A percentile compares a stretch with the other conserved stretches of the same genome.
Evolutionary conservation across 202 grass and related monocot genomes (phyloP).

Genomic region (Hordeum pubiflorum): DNA sequence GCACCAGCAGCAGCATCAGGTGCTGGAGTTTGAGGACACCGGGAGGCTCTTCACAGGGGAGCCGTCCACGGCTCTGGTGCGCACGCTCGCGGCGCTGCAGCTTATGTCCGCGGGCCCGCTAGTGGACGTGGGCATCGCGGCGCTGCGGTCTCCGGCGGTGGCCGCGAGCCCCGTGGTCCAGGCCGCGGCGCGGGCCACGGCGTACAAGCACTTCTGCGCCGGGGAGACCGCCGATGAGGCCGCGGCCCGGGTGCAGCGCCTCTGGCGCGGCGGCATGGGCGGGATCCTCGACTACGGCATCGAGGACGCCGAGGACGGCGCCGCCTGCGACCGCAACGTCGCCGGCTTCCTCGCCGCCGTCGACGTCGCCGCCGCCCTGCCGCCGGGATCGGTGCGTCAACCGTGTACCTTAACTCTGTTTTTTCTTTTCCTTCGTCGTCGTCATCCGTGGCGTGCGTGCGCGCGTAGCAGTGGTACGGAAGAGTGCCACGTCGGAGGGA

Average conservation of each 20-base stretch:
- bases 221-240: conserved; percentile 68
- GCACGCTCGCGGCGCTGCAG: conserved; percentile 53
- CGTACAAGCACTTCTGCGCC: conserved; percentile 67
- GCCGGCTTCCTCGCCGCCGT: conserved; percentile 53
- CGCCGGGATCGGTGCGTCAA: conserved; percentile 55
- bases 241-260: conserved; percentile 33
- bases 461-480: not conserved
- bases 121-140: conserved; percentile 39
- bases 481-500: conserved; percentile 34
- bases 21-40: conserved; percentile 55
- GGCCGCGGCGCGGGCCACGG: conserved; percentile 46
- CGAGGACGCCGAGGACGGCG: conserved; percentile 75
- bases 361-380: conserved; percentile 49
- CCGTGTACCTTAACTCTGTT: not conserved
- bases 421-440: not conserved
- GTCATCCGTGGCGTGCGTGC: not conserved
- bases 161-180: conserved; percentile 37
- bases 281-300: conserved; percentile 83
- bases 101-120: conserved; percentile 57
- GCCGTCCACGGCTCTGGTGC: conserved; percentile 40
- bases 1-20: not conserved
- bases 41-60: conserved; percentile 54
- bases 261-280: conserved; percentile 52
- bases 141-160: conserved; percentile 41
- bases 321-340: conserved; percentile 59